Evolutionary conservation across 192 early-diverging fungal genomes (phyloP).

Genomic region (Coemansia reversa): DNA sequence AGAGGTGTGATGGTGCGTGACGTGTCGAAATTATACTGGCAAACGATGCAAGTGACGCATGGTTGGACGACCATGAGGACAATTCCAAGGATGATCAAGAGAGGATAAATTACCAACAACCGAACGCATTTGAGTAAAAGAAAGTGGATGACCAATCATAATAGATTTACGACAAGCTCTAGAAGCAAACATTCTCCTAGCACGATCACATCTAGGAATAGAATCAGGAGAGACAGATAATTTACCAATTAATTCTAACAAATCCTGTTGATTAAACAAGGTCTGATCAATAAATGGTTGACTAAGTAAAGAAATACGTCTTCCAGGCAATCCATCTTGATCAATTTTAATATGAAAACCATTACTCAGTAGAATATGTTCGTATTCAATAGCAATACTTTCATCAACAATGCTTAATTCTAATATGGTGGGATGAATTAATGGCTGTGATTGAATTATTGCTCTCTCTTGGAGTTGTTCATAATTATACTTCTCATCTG

Average conservation of each 20-base stretch:
- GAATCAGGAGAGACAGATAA: slow-evolving; percentile 51
- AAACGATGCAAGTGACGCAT: slow-evolving; percentile 81
- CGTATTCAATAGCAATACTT: slow-evolving; percentile 70
- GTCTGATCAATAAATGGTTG: slow-evolving; percentile 75
- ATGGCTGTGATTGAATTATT: slow-evolving; percentile 62
- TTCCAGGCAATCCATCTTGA: slow-evolving; percentile 57
- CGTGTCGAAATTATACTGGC: slow-evolving; percentile 2
- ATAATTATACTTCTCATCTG: slow-evolving; percentile 97
- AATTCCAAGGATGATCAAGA: slow-evolving; percentile 97
- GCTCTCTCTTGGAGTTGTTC: slow-evolving; percentile 73
- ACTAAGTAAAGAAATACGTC: slow-evolving; percentile 62
- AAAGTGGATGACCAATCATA: slow-evolving; percentile 89
- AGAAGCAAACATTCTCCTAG: slow-evolving; percentile 79
- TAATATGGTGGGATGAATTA: slow-evolving; percentile 69
- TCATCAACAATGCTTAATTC: slow-evolving; percentile 80
- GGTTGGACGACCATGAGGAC: slow-evolving; percentile 95
- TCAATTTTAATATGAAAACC: slow-evolving; percentile 78
- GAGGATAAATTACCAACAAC: slow-evolving; percentile 80
- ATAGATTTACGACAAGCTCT: slow-evolving; percentile 86
- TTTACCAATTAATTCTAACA: slow-evolving; percentile 44
- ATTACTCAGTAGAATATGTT: slow-evolving; percentile 70
- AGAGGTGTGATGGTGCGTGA: no score
- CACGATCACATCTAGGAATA: slow-evolving; percentile 67
- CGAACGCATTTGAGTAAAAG: slow-evolving; percentile 66
- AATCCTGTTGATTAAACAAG: slow-evolving; percentile 65